Evolutionary conservation across 2,329 filamentous ascomycete genomes (phyloP).

Genomic region (Sclerotiophoma versabilis): DNA sequence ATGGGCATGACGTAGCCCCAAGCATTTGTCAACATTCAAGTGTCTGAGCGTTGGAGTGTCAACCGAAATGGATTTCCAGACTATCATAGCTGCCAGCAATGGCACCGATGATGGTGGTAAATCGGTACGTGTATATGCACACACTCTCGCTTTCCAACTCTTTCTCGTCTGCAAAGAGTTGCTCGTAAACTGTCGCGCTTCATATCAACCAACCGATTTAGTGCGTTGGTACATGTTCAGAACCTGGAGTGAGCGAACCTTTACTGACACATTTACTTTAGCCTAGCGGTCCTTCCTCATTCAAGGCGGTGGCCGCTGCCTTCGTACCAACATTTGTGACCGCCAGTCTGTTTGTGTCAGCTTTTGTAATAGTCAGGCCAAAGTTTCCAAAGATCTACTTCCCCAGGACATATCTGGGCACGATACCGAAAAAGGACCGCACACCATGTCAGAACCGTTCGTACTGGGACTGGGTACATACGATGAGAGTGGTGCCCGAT

Average conservation of each 20-base stretch:
- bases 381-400: constrained; percentile 55
- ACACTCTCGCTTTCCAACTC: background rate
- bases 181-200: background rate
- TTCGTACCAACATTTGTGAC: constrained; percentile 44
- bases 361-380: constrained; percentile 53
- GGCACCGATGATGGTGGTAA: constrained; percentile 21
- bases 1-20: constrained; percentile 12
- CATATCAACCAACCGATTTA: background rate
- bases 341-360: constrained; percentile 38
- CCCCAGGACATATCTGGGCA: constrained; percentile 55
- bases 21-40: background rate
- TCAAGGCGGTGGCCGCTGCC: constrained; percentile 44
- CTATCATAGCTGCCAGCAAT: constrained; percentile 20
- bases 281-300: constrained; percentile 42
- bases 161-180: background rate
- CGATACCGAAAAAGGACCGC: constrained; percentile 51
- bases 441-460: constrained; percentile 48
- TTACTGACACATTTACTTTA: constrained; percentile 19
- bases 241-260: background rate
- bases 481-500: constrained; percentile 67
- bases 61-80: constrained; percentile 27
- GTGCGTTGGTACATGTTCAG: background rate
- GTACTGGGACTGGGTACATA: constrained; percentile 52
- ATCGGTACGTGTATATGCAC: constrained; percentile 23
- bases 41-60: background rate